phyloP scores from a whole-genome alignment of 441 rosid species.

The Raphanus hybrid region DNA sequence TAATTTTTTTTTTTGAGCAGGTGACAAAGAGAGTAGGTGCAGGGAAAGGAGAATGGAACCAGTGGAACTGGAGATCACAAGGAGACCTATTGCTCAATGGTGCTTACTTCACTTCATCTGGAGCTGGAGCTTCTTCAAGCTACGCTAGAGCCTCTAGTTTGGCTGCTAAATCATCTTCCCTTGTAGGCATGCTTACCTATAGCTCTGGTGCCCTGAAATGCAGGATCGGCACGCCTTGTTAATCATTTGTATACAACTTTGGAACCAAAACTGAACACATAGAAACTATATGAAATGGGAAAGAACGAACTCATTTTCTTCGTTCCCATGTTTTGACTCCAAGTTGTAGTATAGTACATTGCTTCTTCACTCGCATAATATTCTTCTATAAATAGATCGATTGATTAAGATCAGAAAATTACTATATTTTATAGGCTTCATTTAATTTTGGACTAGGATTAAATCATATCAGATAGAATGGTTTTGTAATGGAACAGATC shows the following conservation, averaged over 20 bases:
- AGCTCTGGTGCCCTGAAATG: slow-evolving; percentile 58
- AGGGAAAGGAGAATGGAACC: slow-evolving; percentile 45
- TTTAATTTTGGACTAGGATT: neutral
- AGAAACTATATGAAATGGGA: neutral
- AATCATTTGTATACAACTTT: slow-evolving; percentile 10
- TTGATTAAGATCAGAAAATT: neutral
- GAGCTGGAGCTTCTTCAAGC: slow-evolving; percentile 48
- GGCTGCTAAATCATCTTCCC: slow-evolving; percentile 64
- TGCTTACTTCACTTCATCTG: slow-evolving; percentile 61
- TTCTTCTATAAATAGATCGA: slow-evolving; percentile 8
- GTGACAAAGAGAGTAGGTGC: slow-evolving; percentile 60
- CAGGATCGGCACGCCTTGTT: slow-evolving; percentile 39
- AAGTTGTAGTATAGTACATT: slow-evolving; percentile 18
- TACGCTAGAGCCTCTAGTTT: slow-evolving; percentile 71
- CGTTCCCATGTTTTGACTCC: slow-evolving; percentile 12
- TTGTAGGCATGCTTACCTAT: slow-evolving; percentile 56
- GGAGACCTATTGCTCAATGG: slow-evolving; percentile 68
- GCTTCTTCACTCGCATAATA: slow-evolving; percentile 1
- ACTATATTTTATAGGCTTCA: neutral
- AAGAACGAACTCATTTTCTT: slow-evolving; percentile 18
- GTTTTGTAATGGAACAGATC: neutral
- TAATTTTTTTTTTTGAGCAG: slow-evolving; percentile 26
- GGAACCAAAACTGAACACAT: slow-evolving; percentile 13
- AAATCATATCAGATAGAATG: slow-evolving; percentile 12
- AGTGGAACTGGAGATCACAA: slow-evolving; percentile 62